These are phyloP conservation scores for Saksenaea oblongispora DNA, from an alignment of 371 early-diverging fungal species.

Conservation along the genomic window DNA sequence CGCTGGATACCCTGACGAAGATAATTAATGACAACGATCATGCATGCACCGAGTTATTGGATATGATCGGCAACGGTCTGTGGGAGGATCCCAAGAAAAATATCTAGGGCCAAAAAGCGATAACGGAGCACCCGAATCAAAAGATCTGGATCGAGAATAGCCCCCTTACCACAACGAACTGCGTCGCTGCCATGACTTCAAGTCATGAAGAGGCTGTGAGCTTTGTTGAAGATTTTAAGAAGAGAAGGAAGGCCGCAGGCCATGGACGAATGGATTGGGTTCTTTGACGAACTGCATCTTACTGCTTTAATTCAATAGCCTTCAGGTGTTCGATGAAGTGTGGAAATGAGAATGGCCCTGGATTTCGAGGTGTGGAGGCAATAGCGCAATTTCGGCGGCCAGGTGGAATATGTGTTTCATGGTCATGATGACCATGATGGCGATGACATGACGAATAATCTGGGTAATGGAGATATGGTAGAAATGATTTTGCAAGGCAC, in stretches of 20 bases:
- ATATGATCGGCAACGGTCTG: too few relatives aligned
- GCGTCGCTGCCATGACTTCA: neutral
- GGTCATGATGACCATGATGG: too few relatives aligned
- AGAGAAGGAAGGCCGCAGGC: neutral
- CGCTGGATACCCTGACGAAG: too few relatives aligned
- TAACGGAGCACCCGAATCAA: neutral
- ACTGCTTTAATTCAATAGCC: neutral
- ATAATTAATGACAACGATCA: too few relatives aligned
- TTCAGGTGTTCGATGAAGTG: neutral
- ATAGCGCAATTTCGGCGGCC: neutral
- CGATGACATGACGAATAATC: too few relatives aligned
- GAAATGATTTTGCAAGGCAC: too few relatives aligned
- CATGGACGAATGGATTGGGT: neutral
- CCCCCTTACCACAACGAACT: neutral
- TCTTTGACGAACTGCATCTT: neutral
- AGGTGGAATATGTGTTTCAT: neutral
- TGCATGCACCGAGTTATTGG: too few relatives aligned
- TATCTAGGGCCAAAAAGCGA: too few relatives aligned
- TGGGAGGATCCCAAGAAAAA: too few relatives aligned
- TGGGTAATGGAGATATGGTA: too few relatives aligned
- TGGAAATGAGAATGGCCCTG: neutral
- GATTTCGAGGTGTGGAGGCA: neutral
- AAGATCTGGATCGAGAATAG: neutral
- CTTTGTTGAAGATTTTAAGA: neutral
- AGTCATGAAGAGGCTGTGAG: neutral